phyloP scores from a whole-genome alignment of 768 basidiomycete genomes.

The Tylopilus rubrobrunneus region DNA sequence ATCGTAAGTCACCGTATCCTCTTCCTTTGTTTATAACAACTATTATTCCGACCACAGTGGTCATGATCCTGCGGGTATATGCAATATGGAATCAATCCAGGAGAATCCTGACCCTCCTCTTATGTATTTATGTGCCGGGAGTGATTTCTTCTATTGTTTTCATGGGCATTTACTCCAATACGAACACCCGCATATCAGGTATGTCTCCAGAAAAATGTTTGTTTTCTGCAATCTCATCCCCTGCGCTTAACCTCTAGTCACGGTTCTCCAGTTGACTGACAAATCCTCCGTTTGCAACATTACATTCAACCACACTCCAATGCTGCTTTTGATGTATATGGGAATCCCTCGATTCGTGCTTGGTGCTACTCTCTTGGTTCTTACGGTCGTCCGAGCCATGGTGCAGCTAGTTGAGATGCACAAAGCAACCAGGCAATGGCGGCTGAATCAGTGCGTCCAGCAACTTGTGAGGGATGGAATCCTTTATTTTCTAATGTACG shows the following conservation, averaged over 20 bases:
- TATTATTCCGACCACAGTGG: not conserved
- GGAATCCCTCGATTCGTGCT: not conserved
- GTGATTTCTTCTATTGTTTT: not conserved
- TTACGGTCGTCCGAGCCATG: not conserved
- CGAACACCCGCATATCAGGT: not conserved
- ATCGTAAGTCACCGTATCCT: not conserved
- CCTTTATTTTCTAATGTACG: not conserved
- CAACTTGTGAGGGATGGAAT: not conserved
- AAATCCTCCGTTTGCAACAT: not conserved
- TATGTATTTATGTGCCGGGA: not conserved
- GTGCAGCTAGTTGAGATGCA: not conserved
- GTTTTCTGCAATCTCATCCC: too few species aligned
- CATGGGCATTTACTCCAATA: not conserved
- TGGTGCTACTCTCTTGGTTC: not conserved
- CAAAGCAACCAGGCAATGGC: not conserved
- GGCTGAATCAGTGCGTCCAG: not conserved
- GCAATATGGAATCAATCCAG: conserved; percentile 1
- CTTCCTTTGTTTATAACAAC: not conserved
- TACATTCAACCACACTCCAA: not conserved
- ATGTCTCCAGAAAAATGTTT: not conserved
- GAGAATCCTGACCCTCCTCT: not conserved
- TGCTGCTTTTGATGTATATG: not conserved
- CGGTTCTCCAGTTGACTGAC: not conserved
- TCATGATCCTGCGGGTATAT: not conserved
- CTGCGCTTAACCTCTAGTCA: not conserved